A percentile compares a stretch with the other conserved stretches of the same genome.
phyloP scores from a whole-genome alignment of 2,329 filamentous ascomycete genomes.

The Penicillium sp. region DNA sequence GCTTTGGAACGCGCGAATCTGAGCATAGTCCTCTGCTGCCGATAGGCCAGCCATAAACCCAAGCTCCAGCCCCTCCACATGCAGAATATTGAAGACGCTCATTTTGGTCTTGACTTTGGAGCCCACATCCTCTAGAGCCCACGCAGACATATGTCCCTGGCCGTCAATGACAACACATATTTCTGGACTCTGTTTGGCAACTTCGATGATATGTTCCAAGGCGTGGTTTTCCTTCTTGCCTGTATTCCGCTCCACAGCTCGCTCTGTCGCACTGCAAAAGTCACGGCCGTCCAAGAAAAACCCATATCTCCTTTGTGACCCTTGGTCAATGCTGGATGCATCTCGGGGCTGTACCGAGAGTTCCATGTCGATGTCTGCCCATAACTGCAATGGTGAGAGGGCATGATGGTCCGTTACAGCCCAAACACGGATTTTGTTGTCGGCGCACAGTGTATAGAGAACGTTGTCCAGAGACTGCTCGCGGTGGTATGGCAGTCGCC shows the following conservation, averaged over 20 bases:
- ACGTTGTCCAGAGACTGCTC: constrained; percentile 83
- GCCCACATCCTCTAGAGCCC: constrained; percentile 86
- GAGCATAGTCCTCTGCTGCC: constrained; percentile 58
- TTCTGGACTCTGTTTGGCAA: constrained; percentile 83
- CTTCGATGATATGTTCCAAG: constrained; percentile 79
- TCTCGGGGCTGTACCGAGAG: constrained; percentile 65
- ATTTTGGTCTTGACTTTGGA: constrained; percentile 65
- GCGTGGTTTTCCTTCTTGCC: constrained; percentile 67
- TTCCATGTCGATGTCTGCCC: constrained; percentile 76
- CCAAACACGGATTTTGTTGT: constrained; percentile 82
- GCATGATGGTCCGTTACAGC: constrained; percentile 71
- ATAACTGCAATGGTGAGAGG: constrained; percentile 72
- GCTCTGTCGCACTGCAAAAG: constrained; percentile 75
- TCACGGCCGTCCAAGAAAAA: constrained; percentile 83
- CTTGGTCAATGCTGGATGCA: constrained; percentile 40
- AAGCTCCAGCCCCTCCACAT: constrained; percentile 63
- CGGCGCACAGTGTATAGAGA: constrained; percentile 83
- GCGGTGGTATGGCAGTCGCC: constrained; percentile 75
- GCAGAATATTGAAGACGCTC: constrained; percentile 82
- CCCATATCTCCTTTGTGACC: constrained; percentile 60
- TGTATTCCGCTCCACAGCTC: constrained; percentile 66
- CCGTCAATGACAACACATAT: constrained; percentile 84
- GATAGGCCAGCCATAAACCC: constrained; percentile 37
- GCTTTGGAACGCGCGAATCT: constrained; percentile 73
- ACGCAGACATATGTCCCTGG: constrained; percentile 83